Evolutionary conservation across 768 basidiomycete genomes (phyloP).

Genomic region (Udeniomyces megalosporus): DNA sequence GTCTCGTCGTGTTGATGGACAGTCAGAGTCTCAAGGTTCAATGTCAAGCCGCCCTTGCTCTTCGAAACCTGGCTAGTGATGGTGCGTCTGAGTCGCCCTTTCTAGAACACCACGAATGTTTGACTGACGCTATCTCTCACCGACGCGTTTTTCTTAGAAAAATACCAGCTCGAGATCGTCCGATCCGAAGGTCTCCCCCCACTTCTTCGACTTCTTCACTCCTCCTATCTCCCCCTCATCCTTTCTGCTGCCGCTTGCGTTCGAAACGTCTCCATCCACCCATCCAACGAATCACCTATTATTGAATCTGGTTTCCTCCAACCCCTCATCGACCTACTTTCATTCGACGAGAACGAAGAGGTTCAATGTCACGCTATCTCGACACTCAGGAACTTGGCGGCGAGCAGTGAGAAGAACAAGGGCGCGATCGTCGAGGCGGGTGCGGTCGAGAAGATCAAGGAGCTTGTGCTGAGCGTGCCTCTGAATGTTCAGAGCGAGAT

Average conservation of each 20-base stretch:
- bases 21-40: slow-evolving; percentile 95
- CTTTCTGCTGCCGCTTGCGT: slow-evolving; percentile 97
- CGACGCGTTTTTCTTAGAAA: slow-evolving; percentile 42
- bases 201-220: slow-evolving; percentile 82
- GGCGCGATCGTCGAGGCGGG: slow-evolving; percentile 94
- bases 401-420: slow-evolving; percentile 96
- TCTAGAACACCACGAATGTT: not conserved
- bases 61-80: slow-evolving; percentile 92
- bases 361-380: slow-evolving; percentile 99
- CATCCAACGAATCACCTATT: slow-evolving; percentile 94
- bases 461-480: slow-evolving; percentile 83
- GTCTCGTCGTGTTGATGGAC: slow-evolving; percentile 89
- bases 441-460: slow-evolving; percentile 90
- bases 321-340: slow-evolving; percentile 84
- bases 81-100: slow-evolving; percentile 39
- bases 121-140: not conserved
- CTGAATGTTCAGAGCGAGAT: slow-evolving; percentile 97
- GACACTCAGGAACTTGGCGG: slow-evolving; percentile 87
- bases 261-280: slow-evolving; percentile 97
- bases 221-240: slow-evolving; percentile 91
- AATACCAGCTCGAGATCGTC: slow-evolving; percentile 97
- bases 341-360: slow-evolving; percentile 99
- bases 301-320: slow-evolving; percentile 96
- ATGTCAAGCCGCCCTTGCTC: slow-evolving; percentile 89
- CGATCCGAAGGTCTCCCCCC: slow-evolving; percentile 83